A percentile compares a stretch with the other conserved stretches of the same genome.
These are phyloP conservation scores for Streptanthus diversifolius DNA, from an alignment of 345 rosid genomes.

Conservation along the genomic window DNA sequence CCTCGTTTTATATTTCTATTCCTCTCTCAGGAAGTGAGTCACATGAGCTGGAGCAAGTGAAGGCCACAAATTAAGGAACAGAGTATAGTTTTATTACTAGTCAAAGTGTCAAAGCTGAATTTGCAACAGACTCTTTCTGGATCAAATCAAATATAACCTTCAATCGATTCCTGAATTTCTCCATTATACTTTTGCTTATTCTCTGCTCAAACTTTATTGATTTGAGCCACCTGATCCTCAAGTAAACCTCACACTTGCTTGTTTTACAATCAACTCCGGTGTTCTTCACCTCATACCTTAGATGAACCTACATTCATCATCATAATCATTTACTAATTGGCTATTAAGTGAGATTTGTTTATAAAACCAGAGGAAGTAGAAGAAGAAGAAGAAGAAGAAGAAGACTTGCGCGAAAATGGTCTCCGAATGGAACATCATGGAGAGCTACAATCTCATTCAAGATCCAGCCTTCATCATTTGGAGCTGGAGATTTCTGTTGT, in stretches of 20 bases:
- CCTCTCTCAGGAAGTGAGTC: conserved; percentile 44
- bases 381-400: neutral
- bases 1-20: no score
- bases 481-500: conserved; percentile 52
- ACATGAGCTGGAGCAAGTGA: neutral
- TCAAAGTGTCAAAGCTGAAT: conserved; percentile 31
- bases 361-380: neutral
- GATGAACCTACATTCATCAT: conserved; percentile 44
- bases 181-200: conserved; percentile 55
- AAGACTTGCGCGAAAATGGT: conserved; percentile 53
- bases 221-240: conserved; percentile 64
- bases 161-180: conserved; percentile 50
- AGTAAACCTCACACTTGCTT: conserved; percentile 54
- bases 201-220: conserved; percentile 68
- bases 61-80: neutral
- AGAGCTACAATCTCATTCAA: conserved; percentile 61
- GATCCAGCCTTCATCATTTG: conserved; percentile 57
- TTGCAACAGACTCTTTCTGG: conserved; percentile 45
- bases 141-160: conserved; percentile 58
- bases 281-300: conserved; percentile 55
- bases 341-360: neutral
- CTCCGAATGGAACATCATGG: conserved; percentile 63
- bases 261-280: conserved; percentile 41
- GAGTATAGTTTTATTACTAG: neutral
- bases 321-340: neutral